Base-by-base conservation (phyloP, 371 early-diverging fungal species). In the Haplosporangium sp. region DNA sequence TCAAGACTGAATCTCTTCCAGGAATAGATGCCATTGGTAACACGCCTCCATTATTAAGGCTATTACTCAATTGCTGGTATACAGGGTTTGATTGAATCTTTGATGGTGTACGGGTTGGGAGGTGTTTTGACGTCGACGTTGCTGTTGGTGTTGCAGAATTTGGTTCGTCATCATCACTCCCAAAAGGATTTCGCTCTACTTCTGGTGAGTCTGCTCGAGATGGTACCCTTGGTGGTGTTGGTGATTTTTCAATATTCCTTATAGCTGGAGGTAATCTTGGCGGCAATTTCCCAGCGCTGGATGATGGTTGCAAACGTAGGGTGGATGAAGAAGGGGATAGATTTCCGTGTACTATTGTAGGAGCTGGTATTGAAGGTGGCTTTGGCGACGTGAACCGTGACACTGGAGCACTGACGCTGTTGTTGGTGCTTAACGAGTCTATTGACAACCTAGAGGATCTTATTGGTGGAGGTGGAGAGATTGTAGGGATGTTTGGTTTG, bases 121-220 rank as follows among this genome's bases (percentile, higher is more conserved):
- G 35, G 2, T 63, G 11, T 27, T 58, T 15, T 6, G 27, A 27
- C 11, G 75, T 47, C 50, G 63, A 20, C 11, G 57, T 2, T 34
- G 42, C 13, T 42, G 37, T 1, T 19, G 55, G 10, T 15, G 42
- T 27, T 13, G 52, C n/a, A 20, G 67, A 35, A 1, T 63, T 19
- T 11, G 71, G 37, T 50, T 79, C 81, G 45, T 79, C 81, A 35
- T 79, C 81, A 38, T 79, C 81, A 52, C 74, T 74, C 4, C 81
- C 81, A 74, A 79, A 79, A 0, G 81, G 81, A 34, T 79, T 79
- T 13, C 68, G 58, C 27, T 79, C 81, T 0, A 61, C 52, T 15
- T 79, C 79, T 48, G 64, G 77, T 4, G 77, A 42, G 6, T 58
- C 63, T 6, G 44, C 55, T 5, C 67, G 62, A 2, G 71, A 35